Conservation (phyloP, 768 basidiomycete species). For the Myochromella boudieri region DNA sequence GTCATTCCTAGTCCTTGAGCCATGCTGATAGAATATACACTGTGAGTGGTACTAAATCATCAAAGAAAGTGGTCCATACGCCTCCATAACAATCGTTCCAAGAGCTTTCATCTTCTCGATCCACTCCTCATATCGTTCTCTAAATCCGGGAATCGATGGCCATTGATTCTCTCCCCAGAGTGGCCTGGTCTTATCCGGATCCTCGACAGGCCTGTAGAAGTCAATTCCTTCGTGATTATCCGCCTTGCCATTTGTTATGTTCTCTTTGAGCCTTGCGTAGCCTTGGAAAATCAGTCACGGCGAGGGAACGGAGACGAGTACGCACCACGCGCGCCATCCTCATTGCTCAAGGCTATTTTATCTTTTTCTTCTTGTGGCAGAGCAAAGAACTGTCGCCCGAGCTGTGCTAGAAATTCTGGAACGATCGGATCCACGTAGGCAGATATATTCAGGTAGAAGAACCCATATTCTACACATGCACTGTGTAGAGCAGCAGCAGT, state of each 20-base stretch:
- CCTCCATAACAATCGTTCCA: conserved; percentile 83
- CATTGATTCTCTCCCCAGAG: conserved; percentile 90
- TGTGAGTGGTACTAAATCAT: background rate
- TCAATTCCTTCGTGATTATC: conserved; percentile 88
- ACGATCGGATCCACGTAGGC: conserved; percentile 55
- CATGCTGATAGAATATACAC: conserved; percentile 52
- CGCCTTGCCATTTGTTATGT: conserved; percentile 81
- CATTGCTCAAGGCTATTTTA: conserved; percentile 58
- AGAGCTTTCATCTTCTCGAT: conserved; percentile 82
- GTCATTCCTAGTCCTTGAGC: conserved; percentile 76
- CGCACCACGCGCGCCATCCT: conserved; percentile 78
- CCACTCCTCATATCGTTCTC: conserved; percentile 69
- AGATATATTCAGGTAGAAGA: conserved; percentile 84
- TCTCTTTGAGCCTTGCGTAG: conserved; percentile 78
- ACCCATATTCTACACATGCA: conserved; percentile 79
- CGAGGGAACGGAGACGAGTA: background rate
- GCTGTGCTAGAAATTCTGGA: conserved; percentile 59
- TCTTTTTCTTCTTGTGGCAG: conserved; percentile 80
- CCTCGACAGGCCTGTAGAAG: conserved; percentile 71
- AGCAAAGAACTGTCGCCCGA: conserved; percentile 74
- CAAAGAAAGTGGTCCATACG: conserved; percentile 47
- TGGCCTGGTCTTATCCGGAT: conserved; percentile 66
- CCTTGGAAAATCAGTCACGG: conserved; percentile 41
- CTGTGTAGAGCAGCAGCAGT: conserved; percentile 61
- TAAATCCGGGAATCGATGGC: conserved; percentile 63